Evolutionary conservation across 495 filamentous ascomycete genomes (phyloP).

Genomic region (Penicillium samsonianum): DNA sequence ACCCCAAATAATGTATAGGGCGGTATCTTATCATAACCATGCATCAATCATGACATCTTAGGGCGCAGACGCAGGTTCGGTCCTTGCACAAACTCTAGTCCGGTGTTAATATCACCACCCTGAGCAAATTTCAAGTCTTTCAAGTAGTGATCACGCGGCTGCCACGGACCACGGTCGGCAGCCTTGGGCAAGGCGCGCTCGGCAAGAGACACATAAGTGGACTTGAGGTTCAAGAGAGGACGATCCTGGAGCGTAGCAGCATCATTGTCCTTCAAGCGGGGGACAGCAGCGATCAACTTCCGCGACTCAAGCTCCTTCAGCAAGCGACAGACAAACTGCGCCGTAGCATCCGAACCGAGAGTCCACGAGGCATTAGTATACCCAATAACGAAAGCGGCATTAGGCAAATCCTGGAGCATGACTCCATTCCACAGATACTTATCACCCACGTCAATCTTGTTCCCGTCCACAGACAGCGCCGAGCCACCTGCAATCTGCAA

Average conservation of each 20-base stretch:
- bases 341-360: conserved; percentile 56
- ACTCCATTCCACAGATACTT: conserved; percentile 59
- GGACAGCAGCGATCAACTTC: conserved; percentile 40
- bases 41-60: conserved; percentile 23
- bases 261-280: conserved; percentile 37
- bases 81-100: conserved; percentile 37
- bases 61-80: conserved; percentile 23
- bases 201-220: conserved; percentile 52
- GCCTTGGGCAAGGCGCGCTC: conserved; percentile 43
- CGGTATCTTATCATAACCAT: conserved; percentile 13
- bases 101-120: conserved; percentile 46
- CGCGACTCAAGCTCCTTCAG: conserved; percentile 44
- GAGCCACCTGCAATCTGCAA: conserved; percentile 56
- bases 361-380: conserved; percentile 64
- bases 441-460: conserved; percentile 44
- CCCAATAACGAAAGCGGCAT: conserved; percentile 56
- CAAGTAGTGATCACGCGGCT: conserved; percentile 54
- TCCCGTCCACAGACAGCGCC: conserved; percentile 55
- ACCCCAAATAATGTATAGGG: not conserved
- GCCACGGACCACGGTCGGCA: conserved; percentile 55
- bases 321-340: conserved; percentile 47
- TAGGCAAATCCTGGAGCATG: conserved; percentile 63
- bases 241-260: conserved; percentile 34
- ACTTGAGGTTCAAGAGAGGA: conserved; percentile 48
- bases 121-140: conserved; percentile 52